These are phyloP conservation scores for Pleurotus djamor DNA, from an alignment of 768 basidiomycete species.

Conservation along the genomic window DNA sequence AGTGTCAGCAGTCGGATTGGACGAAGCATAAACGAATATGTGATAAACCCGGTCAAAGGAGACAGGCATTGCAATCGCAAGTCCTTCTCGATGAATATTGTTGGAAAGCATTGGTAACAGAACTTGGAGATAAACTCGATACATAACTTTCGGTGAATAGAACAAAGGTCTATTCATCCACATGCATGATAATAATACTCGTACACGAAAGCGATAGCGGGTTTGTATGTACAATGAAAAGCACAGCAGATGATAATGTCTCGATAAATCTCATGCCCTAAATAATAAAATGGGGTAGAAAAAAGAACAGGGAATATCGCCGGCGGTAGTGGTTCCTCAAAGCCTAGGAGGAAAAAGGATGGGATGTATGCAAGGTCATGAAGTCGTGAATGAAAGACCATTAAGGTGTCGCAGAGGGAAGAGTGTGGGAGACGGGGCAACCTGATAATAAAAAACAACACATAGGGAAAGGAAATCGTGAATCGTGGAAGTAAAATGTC, in stretches of 20 bases:
- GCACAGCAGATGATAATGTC: background rate
- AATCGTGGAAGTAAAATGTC: background rate
- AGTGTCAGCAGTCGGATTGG: slow-evolving; percentile 1
- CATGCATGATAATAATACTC: background rate
- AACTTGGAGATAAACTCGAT: background rate
- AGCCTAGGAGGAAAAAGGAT: background rate
- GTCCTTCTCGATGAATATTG: background rate
- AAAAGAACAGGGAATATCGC: background rate
- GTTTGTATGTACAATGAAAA: slow-evolving; percentile 6
- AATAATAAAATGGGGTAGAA: background rate
- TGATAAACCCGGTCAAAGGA: background rate
- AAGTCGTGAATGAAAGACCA: background rate
- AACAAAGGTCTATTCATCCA: background rate
- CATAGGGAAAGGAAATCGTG: background rate
- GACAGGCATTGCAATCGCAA: background rate
- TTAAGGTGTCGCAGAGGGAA: background rate
- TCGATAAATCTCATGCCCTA: slow-evolving; percentile 1
- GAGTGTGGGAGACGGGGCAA: background rate
- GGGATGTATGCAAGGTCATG: background rate
- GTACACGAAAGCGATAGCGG: slow-evolving; percentile 2
- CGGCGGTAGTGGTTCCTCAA: background rate
- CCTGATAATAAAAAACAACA: background rate
- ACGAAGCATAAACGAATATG: background rate
- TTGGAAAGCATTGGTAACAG: background rate
- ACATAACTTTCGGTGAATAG: too few species aligned